Evolutionary conservation across 2,329 filamentous ascomycete genomes (phyloP).

Genomic region (Claviceps cyperi): DNA sequence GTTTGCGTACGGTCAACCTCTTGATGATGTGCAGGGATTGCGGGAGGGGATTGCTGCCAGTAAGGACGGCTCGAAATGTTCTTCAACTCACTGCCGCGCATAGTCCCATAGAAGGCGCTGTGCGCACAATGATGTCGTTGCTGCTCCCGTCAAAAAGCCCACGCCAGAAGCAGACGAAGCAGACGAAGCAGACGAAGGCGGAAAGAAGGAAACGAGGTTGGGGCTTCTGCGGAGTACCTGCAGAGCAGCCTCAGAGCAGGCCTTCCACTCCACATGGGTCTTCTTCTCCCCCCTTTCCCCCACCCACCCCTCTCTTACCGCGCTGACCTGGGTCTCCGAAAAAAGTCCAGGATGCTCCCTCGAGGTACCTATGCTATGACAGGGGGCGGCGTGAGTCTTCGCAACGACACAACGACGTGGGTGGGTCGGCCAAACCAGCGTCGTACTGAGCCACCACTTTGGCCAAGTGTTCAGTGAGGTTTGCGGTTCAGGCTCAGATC

Average conservation of each 20-base stretch:
- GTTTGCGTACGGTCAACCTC: background rate
- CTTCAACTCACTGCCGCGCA: conserved; percentile 7
- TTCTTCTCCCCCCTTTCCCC: background rate
- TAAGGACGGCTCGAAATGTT: conserved; percentile 4
- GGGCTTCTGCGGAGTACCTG: background rate
- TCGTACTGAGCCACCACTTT: background rate
- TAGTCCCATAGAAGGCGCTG: background rate
- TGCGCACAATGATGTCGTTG: background rate
- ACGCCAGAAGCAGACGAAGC: background rate
- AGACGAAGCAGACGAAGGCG: background rate
- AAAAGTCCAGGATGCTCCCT: background rate
- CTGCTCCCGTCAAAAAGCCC: background rate
- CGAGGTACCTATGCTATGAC: background rate
- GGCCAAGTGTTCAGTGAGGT: background rate
- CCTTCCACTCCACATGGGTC: background rate
- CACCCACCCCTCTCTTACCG: background rate
- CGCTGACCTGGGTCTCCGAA: background rate
- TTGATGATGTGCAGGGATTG: conserved; percentile 9
- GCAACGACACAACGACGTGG: conserved; percentile 16
- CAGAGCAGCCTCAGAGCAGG: background rate
- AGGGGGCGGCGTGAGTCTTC: conserved; percentile 6
- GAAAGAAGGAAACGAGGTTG: background rate
- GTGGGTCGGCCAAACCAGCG: conserved; percentile 12
- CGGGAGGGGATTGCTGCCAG: background rate
- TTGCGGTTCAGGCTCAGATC: background rate